Base-by-base conservation (phyloP, 768 basidiomycete species). In the Pisolithus marmoratus region DNA sequence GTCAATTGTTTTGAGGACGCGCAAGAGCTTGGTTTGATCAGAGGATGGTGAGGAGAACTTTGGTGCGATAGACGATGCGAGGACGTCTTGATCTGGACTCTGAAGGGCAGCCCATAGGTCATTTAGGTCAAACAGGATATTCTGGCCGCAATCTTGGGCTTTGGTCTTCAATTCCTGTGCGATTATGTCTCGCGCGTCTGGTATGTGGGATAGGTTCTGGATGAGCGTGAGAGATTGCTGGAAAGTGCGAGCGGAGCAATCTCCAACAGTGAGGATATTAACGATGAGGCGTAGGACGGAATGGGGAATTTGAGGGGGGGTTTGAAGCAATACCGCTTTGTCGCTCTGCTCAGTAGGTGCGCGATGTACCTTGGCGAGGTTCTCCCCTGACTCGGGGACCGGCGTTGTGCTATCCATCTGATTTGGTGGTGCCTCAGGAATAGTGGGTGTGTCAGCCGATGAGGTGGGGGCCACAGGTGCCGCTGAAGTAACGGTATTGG, bases 211-310 rank as follows among this genome's bases (percentile, higher is more conserved):
- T 20, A 98, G 74, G 62, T 99, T 85, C 67, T 95, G 92, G 52
- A 99, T 98, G 31, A 97, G 80, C 17, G 85, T 78, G 40, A 98
- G 76, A 38, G 91, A 94, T 64, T 94, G 85, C 59, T 93, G 87
- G 80, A 99, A 99, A n/a, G 94, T 96, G 29, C 88, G 80, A 40
- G 87, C 90, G 22, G 94, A 93, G 63, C 95, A 98, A 73, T 99
- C 96, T 41, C 96, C 96, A 19, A 87, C 79, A n/a, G 96, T 97
- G 56, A 99, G 75, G 59, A 98, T 93, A 68, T 98, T 98, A 65
- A 96, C 93, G 54, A 98, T 92, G 36, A 94, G 80, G 36, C 90
- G 85, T 23, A 98, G 77, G n/a, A 89, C 84, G 4, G 82, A 66
- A 48, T 88, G 82, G 7, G 94, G 92, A 53, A 98, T 85, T 57